A percentile compares a stretch with the other conserved stretches of the same genome.
Conservation (phyloP, 2,329 filamentous ascomycete genomes). For the Fusarium concolor region DNA sequence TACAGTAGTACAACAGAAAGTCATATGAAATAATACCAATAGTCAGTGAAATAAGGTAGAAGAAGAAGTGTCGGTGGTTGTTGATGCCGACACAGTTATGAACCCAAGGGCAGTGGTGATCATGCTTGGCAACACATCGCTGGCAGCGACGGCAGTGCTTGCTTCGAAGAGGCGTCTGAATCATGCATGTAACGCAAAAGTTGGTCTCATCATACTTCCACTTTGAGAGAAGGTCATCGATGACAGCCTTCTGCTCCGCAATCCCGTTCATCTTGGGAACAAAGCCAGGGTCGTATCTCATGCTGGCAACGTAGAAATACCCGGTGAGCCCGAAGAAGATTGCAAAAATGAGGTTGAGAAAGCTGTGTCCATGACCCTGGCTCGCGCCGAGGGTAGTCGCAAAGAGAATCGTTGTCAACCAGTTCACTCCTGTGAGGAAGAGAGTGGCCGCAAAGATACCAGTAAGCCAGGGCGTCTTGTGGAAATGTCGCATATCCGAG, state of each 20-base stretch:
- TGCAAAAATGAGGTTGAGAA: conserved; percentile 82
- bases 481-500: conserved; percentile 87
- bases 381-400: conserved; percentile 35
- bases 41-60: conserved; percentile 85
- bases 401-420: conserved; percentile 72
- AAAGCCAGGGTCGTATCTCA: conserved; percentile 90
- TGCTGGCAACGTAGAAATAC: conserved; percentile 89
- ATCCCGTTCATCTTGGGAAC: conserved; percentile 92
- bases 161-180: conserved; percentile 88
- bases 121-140: conserved; percentile 94
- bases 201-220: conserved; percentile 96
- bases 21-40: conserved; percentile 79
- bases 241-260: conserved; percentile 87
- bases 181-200: conserved; percentile 96
- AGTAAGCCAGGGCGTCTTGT: conserved; percentile 94
- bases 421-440: conserved; percentile 83
- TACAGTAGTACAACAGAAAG: conserved; percentile 78
- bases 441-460: conserved; percentile 92
- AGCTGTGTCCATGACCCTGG: conserved; percentile 62
- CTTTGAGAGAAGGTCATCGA: conserved; percentile 83
- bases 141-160: conserved; percentile 95
- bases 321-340: conserved; percentile 72
- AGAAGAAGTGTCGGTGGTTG: conserved; percentile 94
- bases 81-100: conserved; percentile 96
- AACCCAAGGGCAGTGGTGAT: conserved; percentile 98